These are phyloP conservation scores for Cladophialophora exuberans DNA, from an alignment of 2,329 filamentous ascomycete species.

Conservation along the genomic window DNA sequence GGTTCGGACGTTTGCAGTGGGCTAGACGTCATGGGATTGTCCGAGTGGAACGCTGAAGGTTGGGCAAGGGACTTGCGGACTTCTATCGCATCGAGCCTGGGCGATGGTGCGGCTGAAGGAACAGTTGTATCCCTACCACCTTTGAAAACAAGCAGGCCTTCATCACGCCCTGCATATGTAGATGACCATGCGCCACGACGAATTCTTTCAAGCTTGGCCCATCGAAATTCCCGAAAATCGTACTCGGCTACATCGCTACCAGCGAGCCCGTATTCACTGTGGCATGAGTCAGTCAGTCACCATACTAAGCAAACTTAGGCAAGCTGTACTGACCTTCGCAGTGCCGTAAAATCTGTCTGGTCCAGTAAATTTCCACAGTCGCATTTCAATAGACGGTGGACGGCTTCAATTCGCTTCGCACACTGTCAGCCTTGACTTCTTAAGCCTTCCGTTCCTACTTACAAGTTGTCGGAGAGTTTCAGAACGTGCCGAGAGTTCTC, in stretches of 20 bases:
- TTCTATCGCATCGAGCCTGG: neutral
- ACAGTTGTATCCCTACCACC: neutral
- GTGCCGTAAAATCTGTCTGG: neutral
- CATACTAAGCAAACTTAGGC: neutral
- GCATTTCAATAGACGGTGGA: neutral
- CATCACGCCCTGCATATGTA: neutral
- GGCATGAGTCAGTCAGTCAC: neutral
- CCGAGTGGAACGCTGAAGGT: neutral
- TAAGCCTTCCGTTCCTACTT: neutral
- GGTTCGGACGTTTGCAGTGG: neutral
- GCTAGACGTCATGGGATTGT: neutral
- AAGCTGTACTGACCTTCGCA: neutral
- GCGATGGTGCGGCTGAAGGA: neutral
- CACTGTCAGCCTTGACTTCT: neutral
- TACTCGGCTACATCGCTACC: neutral
- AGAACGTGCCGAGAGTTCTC: neutral
- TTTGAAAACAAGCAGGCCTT: neutral
- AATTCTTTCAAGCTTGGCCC: neutral
- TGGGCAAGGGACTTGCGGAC: neutral
- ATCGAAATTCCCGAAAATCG: neutral
- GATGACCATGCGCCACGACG: neutral
- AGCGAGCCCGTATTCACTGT: neutral
- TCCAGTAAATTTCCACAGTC: neutral
- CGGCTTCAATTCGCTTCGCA: neutral
- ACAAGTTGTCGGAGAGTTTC: neutral